phyloP scores from a whole-genome alignment of 2,329 filamentous ascomycete species.

The Colletotrichum acutatum region DNA sequence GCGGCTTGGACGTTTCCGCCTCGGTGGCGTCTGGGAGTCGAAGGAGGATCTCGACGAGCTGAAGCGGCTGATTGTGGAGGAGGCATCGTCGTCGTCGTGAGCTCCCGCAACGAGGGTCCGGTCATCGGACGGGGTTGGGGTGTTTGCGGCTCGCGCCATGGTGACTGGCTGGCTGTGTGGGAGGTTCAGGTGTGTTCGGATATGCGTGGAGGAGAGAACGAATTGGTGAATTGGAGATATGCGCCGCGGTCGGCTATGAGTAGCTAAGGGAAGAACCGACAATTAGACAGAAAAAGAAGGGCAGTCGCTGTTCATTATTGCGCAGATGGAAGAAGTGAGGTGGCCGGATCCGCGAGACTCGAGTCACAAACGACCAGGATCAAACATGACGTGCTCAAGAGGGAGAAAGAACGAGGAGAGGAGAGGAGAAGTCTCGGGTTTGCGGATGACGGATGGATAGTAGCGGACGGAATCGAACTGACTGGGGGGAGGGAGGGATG shows the following conservation, averaged over 20 bases:
- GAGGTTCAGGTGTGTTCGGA: neutral
- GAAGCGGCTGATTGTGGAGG: slow-evolving; percentile 36
- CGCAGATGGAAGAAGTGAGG: neutral
- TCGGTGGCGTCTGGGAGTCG: slow-evolving; percentile 29
- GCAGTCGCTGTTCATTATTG: slow-evolving; percentile 7
- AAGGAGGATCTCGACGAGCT: slow-evolving; percentile 40
- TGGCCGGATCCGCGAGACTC: neutral
- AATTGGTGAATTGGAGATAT: neutral
- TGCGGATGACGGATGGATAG: neutral
- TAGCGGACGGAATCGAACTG: neutral
- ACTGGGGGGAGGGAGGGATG: neutral
- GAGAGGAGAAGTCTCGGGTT: slow-evolving; percentile 24
- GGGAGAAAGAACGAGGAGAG: neutral
- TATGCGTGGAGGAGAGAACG: neutral
- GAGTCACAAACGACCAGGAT: neutral
- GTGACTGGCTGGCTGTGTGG: neutral
- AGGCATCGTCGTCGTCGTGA: slow-evolving; percentile 27
- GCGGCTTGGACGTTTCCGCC: slow-evolving; percentile 29
- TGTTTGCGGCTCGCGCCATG: slow-evolving; percentile 32
- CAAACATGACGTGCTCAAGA: slow-evolving; percentile 7
- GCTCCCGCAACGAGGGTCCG: slow-evolving; percentile 2
- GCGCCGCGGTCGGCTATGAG: neutral
- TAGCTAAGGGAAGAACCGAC: neutral
- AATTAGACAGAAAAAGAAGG: slow-evolving; percentile 4
- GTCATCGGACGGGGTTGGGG: slow-evolving; percentile 15